Evolutionary conservation across 371 early-diverging fungal genomes (phyloP), one percentile per base, ranked within the genome.

Genomic region (Syncephalastrum sp.): DNA sequence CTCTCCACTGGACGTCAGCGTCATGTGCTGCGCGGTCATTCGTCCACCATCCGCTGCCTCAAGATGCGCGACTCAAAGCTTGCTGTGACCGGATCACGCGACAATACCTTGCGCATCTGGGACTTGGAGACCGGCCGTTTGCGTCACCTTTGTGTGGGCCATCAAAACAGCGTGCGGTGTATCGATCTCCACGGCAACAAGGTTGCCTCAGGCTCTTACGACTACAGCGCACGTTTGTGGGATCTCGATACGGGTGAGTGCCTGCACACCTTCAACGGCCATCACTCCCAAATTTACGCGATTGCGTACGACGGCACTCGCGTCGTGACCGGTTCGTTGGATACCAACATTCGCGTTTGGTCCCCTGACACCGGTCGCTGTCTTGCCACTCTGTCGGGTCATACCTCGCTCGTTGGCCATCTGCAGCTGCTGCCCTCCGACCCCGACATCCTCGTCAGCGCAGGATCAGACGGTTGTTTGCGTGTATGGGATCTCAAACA

Each of bases 141-240:
- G 25, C 23, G 69, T 23, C 82, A 85, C 68, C 60, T 85, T 70
- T 50, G 89, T 70, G 45, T 82, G 58, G 78, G 98, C 69, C 72
- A 93, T 82, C 71, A 90, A 68, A 87, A 92, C 3, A 82, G 84
- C 42, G 94, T 93, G 5, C 78, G 85, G 46, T 89, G 96, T 55
- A 74, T 97, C 54, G 94, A 92, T 19, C 85, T 87, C 13, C 72
- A 80, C 59, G 90, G 86, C 13, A 82, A 88, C 44, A 66, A 79
- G n/a, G 78, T 96, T 3, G 89, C 94, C 1, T 85, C 86, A 29
- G 97, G 96, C 27, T 89, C 90, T 4, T 98, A 96, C 65, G 98
- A 96, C 67, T 82, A 79, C 47, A 88, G 90, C 5, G 93, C 92
- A 4, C 81, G 93, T 8, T 81, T 92, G n/a, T 98, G 98, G 98